Base-by-base conservation (phyloP, 2,329 filamentous ascomycete species). In the Fusarium albosuccineum region DNA sequence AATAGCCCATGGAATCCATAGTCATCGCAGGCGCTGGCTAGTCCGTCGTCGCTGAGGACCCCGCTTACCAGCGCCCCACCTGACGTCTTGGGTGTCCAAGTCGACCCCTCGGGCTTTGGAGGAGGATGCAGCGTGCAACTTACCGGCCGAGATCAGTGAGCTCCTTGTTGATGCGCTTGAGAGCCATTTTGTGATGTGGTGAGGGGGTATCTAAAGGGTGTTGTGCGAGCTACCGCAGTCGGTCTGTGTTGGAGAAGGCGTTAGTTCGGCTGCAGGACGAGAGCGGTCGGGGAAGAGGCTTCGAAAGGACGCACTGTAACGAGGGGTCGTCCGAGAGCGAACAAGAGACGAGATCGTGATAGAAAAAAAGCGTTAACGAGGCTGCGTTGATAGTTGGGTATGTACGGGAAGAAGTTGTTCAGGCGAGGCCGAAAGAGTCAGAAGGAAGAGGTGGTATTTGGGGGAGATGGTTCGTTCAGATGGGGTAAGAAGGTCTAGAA, bases 111-210 rank as follows among this genome's bases (percentile, higher is more conserved):
- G 59, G 59, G 60, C 65, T 60, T 56, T 44, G 45, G 48, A 57
- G 50, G 55, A 49, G 52, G 55, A 41, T 55, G 62, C 67, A 57
- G 70, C 51, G 41, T 29, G 53, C 56, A 74, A 85, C 86, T 78
- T 91, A 95, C 92, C 92, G 92, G 85, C 92, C 92, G 82, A 96
- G 87, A 81, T 96, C 92, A 82, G 91, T 91, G 80, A 96, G 89
- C 84, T 96, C 92, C 90, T 94, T 96, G 88, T 95, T 95, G 83
- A 96, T 96, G 83, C 92, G 90, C 91, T 96, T 96, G 77, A 96
- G 88, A 82, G 92, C 92, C 92, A 96, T 96, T 77, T 77, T 80
- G 79, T 78, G 73, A 71, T 70, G 66, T 74, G 67, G 68, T 40
- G 54, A 62, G 26, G 57, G 72, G 75, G 73, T 75, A 73, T 74